phyloP scores from a whole-genome alignment of 2,329 filamentous ascomycete genomes.

The Seiridium unicorne region DNA sequence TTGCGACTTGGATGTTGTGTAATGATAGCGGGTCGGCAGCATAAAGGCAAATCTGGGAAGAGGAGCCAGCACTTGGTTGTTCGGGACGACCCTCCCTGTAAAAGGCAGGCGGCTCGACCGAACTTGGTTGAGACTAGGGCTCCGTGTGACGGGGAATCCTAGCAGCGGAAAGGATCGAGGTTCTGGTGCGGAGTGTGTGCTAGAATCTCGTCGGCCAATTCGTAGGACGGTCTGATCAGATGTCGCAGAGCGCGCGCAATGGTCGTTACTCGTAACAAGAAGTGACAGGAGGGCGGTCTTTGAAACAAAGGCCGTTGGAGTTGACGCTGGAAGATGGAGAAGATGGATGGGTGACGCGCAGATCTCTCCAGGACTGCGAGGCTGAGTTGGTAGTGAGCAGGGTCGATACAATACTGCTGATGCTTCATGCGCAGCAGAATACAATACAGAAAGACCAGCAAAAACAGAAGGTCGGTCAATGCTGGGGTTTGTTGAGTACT shows the following conservation, averaged over 20 bases:
- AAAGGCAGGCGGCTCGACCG: background rate
- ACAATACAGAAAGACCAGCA: no score
- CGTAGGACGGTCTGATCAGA: background rate
- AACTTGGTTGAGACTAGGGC: background rate
- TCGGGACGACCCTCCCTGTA: background rate
- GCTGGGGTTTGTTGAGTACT: no score
- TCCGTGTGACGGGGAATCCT: no score
- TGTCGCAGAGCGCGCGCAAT: background rate
- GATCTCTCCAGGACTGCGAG: background rate
- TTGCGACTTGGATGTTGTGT: background rate
- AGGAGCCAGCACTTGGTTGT: background rate
- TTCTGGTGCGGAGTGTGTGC: no score
- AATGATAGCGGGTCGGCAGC: background rate
- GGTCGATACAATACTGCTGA: no score
- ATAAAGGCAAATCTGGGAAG: background rate
- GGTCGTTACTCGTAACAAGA: background rate
- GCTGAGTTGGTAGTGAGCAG: no score
- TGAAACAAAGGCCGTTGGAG: conserved; percentile 6
- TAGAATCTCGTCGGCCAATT: background rate
- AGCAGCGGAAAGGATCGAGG: background rate
- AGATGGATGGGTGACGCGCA: background rate
- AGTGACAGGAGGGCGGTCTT: background rate
- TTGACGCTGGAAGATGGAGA: conserved; percentile 1
- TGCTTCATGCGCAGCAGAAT: no score
- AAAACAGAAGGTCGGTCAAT: no score